A percentile compares a stretch with the other conserved stretches of the same genome.
Conservation (phyloP, 2,329 filamentous ascomycete species). For the Sporothrix schenckii region DNA sequence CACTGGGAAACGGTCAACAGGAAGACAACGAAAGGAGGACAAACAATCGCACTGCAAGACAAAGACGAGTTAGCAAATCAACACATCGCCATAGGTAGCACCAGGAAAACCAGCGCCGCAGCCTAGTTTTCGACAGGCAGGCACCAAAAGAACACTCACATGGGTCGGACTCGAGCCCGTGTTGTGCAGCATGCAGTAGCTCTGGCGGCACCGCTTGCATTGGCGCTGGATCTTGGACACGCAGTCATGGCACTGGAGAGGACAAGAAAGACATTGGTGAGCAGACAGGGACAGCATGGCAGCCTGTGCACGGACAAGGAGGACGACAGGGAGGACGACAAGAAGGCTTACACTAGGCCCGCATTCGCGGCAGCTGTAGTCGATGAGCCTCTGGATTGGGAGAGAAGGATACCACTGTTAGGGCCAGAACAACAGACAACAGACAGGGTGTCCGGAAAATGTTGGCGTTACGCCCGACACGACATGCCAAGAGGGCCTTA, state of each 20-base stretch:
- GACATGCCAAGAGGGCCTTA: not conserved
- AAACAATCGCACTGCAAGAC: conserved; percentile 35
- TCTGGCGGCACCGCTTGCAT: conserved; percentile 73
- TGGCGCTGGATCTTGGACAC: conserved; percentile 69
- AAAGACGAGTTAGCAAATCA: conserved; percentile 23
- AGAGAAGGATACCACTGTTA: conserved; percentile 1
- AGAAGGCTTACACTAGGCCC: conserved; percentile 30
- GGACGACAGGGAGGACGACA: not conserved
- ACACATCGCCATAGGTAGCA: not conserved
- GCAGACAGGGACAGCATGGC: not conserved
- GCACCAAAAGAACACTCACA: conserved; percentile 46
- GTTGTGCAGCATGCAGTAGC: conserved; percentile 83
- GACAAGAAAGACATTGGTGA: not conserved
- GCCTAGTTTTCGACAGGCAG: not conserved
- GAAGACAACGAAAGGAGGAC: conserved; percentile 14
- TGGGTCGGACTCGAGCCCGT: conserved; percentile 72
- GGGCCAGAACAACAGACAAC: not conserved
- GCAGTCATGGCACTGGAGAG: conserved; percentile 70
- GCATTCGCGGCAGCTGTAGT: conserved; percentile 35
- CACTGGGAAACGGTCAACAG: not conserved
- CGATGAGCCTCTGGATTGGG: conserved; percentile 26
- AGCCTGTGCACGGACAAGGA: not conserved
- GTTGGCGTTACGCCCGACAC: not conserved
- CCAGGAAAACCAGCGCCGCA: not conserved
- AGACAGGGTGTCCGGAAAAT: not conserved